Evolutionary conservation across 75 land plant genomes (phyloP).

Genomic region (Sequoiadendron giganteum): DNA sequence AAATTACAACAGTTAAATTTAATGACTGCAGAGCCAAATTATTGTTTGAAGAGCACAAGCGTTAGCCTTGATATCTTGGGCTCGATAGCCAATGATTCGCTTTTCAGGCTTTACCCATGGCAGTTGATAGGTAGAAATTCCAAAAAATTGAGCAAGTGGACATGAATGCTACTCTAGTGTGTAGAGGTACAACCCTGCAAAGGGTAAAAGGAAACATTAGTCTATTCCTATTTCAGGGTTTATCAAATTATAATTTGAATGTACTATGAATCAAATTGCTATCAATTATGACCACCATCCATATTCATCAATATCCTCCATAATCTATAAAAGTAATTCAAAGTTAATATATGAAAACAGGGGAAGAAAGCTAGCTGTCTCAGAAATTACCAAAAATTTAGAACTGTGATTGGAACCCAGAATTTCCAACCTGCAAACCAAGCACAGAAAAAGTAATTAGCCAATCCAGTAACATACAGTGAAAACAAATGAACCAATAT

Average conservation of each 20-base stretch:
- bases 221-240: no score
- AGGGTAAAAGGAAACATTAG: neutral
- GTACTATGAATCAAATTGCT: neutral
- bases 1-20: no score
- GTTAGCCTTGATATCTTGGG: no score
- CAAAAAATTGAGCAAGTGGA: slow-evolving; percentile 90
- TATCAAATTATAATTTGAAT: neutral
- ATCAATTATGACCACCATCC: neutral
- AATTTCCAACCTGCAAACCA: slow-evolving; percentile 80
- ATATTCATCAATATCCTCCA: no score
- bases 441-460: slow-evolving; percentile 10
- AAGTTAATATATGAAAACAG: no score
- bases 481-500: neutral
- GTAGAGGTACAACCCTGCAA: slow-evolving; percentile 79
- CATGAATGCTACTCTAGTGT: slow-evolving; percentile 96
- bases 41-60: no score
- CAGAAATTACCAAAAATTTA: slow-evolving; percentile 71
- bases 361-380: no score
- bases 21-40: no score
- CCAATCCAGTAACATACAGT: neutral
- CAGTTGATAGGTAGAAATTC: slow-evolving; percentile 89
- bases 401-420: slow-evolving; percentile 81
- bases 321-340: no score
- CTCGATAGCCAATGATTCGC: no score
- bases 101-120: slow-evolving; percentile 33